Evolutionary conservation across 2,329 filamentous ascomycete species (phyloP).

Genomic region (Ophiostoma populinum): DNA sequence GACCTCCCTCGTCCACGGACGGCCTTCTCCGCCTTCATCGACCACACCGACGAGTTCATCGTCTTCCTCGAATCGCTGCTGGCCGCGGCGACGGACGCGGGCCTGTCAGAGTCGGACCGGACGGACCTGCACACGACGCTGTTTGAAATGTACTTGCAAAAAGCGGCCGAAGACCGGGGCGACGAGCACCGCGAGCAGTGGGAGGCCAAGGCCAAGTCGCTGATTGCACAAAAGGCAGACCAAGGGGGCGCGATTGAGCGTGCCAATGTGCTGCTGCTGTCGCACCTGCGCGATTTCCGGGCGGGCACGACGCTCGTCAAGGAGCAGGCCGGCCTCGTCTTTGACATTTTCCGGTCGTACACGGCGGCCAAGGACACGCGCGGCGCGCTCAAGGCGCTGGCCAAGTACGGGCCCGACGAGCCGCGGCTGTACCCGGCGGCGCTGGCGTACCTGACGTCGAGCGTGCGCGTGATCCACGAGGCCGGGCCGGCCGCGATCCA

Average conservation of each 20-base stretch:
- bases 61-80: conserved; percentile 81
- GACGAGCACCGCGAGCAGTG: conserved; percentile 53
- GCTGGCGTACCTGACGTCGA: conserved; percentile 82
- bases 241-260: conserved; percentile 92
- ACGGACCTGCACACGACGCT: conserved; percentile 84
- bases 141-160: conserved; percentile 96
- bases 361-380: conserved; percentile 81
- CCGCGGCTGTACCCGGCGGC: conserved; percentile 86
- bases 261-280: conserved; percentile 83
- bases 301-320: conserved; percentile 85
- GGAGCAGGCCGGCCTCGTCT: conserved; percentile 79
- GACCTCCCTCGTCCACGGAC: conserved; percentile 66
- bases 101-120: conserved; percentile 56
- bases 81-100: conserved; percentile 38
- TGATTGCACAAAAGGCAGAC: no score
- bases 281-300: conserved; percentile 75
- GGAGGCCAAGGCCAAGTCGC: conserved; percentile 77
- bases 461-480: conserved; percentile 63
- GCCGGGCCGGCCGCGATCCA: conserved; percentile 70
- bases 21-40: conserved; percentile 92
- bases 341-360: conserved; percentile 94
- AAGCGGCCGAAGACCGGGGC: conserved; percentile 59
- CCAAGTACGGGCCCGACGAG: conserved; percentile 82
- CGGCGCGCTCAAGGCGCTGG: conserved; percentile 75
- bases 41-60: conserved; percentile 84